phyloP scores from a whole-genome alignment of 805 yeast genomes.

The Cyberlindnera misumaiensis region DNA sequence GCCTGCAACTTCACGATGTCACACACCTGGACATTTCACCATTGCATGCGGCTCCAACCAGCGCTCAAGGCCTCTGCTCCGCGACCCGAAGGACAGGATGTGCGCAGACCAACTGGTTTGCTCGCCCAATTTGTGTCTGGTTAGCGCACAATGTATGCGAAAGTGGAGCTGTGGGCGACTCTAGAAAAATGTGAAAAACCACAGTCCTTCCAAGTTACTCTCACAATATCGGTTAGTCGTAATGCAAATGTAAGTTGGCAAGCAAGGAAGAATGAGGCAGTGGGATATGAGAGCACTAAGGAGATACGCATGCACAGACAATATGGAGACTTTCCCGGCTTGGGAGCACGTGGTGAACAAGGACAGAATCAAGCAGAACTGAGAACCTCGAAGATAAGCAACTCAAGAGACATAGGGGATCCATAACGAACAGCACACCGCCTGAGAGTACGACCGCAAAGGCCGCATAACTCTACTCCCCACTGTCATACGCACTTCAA shows the following conservation, averaged over 20 bases:
- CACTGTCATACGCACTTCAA: neutral
- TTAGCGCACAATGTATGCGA: neutral
- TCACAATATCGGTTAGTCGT: slow-evolving; percentile 16
- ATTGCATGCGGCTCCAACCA: no score
- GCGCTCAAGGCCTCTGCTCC: no score
- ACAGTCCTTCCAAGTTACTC: slow-evolving; percentile 5
- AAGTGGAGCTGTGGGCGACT: no score
- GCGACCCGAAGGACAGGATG: no score
- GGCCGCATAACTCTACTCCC: neutral
- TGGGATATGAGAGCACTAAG: neutral
- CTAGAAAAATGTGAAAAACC: slow-evolving; percentile 11
- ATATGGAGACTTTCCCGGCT: neutral
- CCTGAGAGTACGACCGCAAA: no score
- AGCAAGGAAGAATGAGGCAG: neutral
- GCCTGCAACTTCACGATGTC: no score
- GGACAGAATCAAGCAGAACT: neutral
- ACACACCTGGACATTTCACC: no score
- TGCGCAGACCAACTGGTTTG: no score
- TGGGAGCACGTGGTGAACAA: neutral
- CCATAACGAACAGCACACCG: no score
- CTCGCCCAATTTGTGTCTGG: neutral
- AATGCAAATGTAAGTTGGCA: slow-evolving; percentile 40
- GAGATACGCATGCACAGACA: neutral
- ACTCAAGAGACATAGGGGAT: no score
- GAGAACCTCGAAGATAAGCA: neutral